Evolutionary conservation across 768 basidiomycete genomes (phyloP).

Genomic region (Lentinula boryana): DNA sequence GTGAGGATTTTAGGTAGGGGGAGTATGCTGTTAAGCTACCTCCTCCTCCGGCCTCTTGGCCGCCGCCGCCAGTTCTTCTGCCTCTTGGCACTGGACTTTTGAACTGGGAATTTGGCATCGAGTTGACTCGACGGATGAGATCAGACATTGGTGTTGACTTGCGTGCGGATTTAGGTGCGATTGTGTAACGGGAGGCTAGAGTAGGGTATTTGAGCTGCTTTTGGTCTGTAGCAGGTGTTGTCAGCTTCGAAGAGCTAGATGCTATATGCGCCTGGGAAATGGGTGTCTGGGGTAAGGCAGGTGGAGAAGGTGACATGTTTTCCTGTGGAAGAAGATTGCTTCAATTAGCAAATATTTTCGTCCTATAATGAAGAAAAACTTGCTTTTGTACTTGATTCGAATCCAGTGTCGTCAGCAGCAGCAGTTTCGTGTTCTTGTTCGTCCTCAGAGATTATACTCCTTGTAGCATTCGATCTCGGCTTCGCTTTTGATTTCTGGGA

Average conservation of each 20-base stretch:
- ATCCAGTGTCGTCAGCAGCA: not conserved
- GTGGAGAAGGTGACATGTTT: not conserved
- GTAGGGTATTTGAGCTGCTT: not conserved
- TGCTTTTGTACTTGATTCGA: not conserved
- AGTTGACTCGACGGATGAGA: conserved; percentile 66
- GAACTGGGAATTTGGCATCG: conserved; percentile 60
- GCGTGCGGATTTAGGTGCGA: conserved; percentile 33
- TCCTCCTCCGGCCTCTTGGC: not conserved
- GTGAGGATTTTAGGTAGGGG: conserved; percentile 60
- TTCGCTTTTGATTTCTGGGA: conserved; percentile 1
- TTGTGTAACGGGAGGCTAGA: conserved; percentile 34
- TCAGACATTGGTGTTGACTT: conserved; percentile 67
- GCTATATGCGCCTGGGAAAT: conserved; percentile 8
- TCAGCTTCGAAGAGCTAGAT: not conserved
- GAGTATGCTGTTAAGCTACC: conserved; percentile 42
- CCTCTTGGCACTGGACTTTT: conserved; percentile 18
- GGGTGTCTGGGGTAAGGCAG: not conserved
- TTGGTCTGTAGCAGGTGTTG: conserved; percentile 4
- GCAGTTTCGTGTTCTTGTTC: not conserved
- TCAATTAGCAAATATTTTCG: not conserved
- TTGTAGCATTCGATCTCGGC: not conserved
- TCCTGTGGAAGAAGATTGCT: not conserved
- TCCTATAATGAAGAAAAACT: not conserved
- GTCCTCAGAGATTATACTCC: not conserved
- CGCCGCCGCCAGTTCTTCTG: not conserved